Evolutionary conservation across 2,329 filamentous ascomycete genomes (phyloP).

Genomic region (Fusarium pseudograminearum): DNA sequence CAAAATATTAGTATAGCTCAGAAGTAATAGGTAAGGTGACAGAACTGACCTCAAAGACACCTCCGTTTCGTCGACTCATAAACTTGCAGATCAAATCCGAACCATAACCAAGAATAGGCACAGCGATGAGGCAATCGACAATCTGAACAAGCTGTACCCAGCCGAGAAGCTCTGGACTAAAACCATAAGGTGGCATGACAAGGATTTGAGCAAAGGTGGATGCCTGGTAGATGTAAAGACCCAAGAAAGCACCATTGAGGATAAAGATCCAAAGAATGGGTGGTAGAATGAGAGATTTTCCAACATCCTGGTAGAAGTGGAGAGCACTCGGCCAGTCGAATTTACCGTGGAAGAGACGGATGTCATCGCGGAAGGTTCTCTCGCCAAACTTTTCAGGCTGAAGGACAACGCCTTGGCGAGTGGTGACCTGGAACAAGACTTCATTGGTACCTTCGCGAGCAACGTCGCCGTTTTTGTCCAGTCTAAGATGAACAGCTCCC

Average conservation of each 20-base stretch:
- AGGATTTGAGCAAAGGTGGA: slow-evolving; percentile 2
- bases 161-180: not conserved
- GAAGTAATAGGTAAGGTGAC: accelerated
- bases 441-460: not conserved
- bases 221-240: slow-evolving; percentile 18
- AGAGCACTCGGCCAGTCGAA: not conserved
- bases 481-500: not conserved
- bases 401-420: slow-evolving; percentile 4
- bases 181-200: not conserved
- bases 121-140: not conserved
- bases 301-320: slow-evolving; percentile 7
- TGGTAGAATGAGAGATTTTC: not conserved
- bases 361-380: not conserved
- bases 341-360: not conserved
- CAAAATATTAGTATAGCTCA: accelerated
- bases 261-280: slow-evolving; percentile 20
- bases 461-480: slow-evolving; percentile 4
- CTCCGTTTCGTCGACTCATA: slow-evolving; percentile 10
- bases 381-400: slow-evolving; percentile 11
- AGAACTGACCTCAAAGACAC: not conserved
- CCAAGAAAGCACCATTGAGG: slow-evolving; percentile 18
- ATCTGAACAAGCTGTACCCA: slow-evolving; percentile 20
- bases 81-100: slow-evolving; percentile 7
- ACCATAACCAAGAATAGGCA: slow-evolving; percentile 1
- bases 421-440: slow-evolving; percentile 9